Evolutionary conservation across 2,329 filamentous ascomycete species (phyloP).

Genomic region (Fusarium goolgardi): DNA sequence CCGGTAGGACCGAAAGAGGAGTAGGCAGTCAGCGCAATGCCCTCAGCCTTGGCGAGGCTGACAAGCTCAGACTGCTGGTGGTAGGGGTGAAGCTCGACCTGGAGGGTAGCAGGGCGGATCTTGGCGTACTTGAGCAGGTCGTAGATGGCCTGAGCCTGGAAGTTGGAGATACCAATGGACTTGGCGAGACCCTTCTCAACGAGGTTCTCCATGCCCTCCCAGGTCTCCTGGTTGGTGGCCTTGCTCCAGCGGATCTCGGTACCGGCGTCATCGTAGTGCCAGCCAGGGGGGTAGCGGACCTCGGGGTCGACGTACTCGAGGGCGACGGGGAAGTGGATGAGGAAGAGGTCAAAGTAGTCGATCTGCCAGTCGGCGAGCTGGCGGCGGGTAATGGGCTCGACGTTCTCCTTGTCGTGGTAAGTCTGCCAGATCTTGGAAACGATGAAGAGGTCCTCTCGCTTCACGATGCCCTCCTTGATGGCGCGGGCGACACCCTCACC

Average conservation of each 20-base stretch:
- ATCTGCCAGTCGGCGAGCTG: slow-evolving; percentile 85
- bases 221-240: slow-evolving; percentile 83
- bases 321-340: slow-evolving; percentile 89
- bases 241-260: slow-evolving; percentile 72
- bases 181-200: slow-evolving; percentile 75
- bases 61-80: slow-evolving; percentile 80
- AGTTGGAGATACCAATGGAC: slow-evolving; percentile 86
- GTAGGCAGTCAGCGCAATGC: slow-evolving; percentile 83
- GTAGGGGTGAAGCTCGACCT: slow-evolving; percentile 93
- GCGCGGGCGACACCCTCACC: slow-evolving; percentile 82
- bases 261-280: slow-evolving; percentile 72
- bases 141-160: slow-evolving; percentile 80
- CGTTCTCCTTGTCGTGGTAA: slow-evolving; percentile 84
- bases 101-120: slow-evolving; percentile 79
- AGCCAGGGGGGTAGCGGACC: slow-evolving; percentile 83
- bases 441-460: slow-evolving; percentile 89
- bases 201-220: slow-evolving; percentile 81
- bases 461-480: slow-evolving; percentile 83
- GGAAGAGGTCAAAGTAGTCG: slow-evolving; percentile 91
- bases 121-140: slow-evolving; percentile 83
- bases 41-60: slow-evolving; percentile 74
- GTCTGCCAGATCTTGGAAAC: slow-evolving; percentile 94
- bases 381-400: slow-evolving; percentile 79
- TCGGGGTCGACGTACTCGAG: slow-evolving; percentile 86
- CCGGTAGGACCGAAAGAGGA: slow-evolving; percentile 83